These are phyloP conservation scores for Chalciporus pseudorubinellus DNA, from an alignment of 768 basidiomycete species.

Conservation along the genomic window DNA sequence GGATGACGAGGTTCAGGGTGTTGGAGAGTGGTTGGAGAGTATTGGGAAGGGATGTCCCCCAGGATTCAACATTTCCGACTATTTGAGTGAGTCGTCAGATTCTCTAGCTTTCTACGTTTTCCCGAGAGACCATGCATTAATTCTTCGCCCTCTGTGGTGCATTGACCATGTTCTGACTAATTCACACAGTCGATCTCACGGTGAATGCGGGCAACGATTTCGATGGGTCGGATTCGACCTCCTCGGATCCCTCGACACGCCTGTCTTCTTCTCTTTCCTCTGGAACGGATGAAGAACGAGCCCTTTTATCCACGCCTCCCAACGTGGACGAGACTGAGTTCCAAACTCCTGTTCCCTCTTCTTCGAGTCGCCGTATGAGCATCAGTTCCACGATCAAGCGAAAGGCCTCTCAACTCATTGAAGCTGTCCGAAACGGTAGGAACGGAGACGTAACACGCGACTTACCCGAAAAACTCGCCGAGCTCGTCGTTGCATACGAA, in stretches of 20 bases:
- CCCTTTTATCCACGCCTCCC: constrained; percentile 39
- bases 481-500: constrained; percentile 72
- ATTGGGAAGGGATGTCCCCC: constrained; percentile 85
- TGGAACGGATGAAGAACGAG: constrained; percentile 68
- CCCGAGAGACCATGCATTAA: no score
- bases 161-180: constrained; percentile 2
- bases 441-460: constrained; percentile 31
- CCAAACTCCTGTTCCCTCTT: constrained; percentile 36
- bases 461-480: constrained; percentile 58
- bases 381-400: constrained; percentile 56
- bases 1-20: constrained; percentile 21
- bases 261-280: constrained; percentile 43
- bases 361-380: constrained; percentile 37
- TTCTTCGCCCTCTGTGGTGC: neutral
- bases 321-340: constrained; percentile 50
- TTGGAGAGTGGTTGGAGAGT: constrained; percentile 63
- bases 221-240: constrained; percentile 32
- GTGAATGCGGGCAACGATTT: constrained; percentile 51
- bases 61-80: constrained; percentile 98
- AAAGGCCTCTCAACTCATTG: constrained; percentile 73
- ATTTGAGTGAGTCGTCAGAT: constrained; percentile 65
- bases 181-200: constrained; percentile 62
- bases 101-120: neutral
- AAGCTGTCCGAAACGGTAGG: constrained; percentile 45
- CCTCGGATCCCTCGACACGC: constrained; percentile 31